Evolutionary conservation across 768 basidiomycete genomes (phyloP).

Genomic region (Suillus ampliporus): DNA sequence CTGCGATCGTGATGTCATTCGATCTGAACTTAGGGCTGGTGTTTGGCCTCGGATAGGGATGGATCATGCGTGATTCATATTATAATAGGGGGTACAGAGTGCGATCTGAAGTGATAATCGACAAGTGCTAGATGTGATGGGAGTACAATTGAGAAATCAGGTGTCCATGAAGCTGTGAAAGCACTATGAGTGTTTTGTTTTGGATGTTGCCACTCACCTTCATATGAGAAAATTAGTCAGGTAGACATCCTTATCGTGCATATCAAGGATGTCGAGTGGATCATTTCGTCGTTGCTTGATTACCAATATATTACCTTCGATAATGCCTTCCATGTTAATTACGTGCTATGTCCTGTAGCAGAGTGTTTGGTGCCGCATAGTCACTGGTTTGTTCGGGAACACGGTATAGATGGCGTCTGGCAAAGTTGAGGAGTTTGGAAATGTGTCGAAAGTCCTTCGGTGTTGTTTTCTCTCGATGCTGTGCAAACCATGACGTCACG

Average conservation of each 20-base stretch:
- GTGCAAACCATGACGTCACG: background rate
- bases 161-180: no score
- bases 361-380: background rate
- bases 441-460: background rate
- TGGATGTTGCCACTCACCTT: background rate
- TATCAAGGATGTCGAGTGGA: background rate
- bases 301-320: background rate
- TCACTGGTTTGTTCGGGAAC: background rate
- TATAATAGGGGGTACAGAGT: no score
- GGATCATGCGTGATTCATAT: no score
- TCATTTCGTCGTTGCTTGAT: background rate
- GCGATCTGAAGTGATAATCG: no score
- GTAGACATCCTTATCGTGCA: background rate
- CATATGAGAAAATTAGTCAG: background rate
- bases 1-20: no score
- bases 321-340: fast-evolving
- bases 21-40: no score
- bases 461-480: background rate
- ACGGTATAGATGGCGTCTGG: background rate
- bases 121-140: no score
- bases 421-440: background rate
- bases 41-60: no score
- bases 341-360: background rate
- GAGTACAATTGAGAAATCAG: no score
- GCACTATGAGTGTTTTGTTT: no score